Evolutionary conservation across 176 grass and related monocot genomes (phyloP).

Genomic region (Phragmites australis): DNA sequence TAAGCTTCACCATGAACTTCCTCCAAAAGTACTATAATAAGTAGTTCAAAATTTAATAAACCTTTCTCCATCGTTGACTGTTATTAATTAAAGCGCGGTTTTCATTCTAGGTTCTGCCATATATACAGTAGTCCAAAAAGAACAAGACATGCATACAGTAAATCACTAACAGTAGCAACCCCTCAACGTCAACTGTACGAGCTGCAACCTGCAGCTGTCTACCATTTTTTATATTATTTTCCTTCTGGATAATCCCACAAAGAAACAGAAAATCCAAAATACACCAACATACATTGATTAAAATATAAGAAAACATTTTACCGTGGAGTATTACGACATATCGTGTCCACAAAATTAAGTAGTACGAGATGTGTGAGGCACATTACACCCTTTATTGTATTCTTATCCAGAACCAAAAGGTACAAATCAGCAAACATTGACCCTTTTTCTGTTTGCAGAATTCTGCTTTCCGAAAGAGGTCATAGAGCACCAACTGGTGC

Average conservation of each 20-base stretch:
- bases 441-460: neutral
- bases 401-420: conserved; percentile 23
- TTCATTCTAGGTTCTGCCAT: neutral
- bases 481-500: neutral
- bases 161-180: too few relatives aligned
- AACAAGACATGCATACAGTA: neutral
- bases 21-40: neutral
- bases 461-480: neutral
- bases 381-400: neutral
- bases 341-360: conserved; percentile 15
- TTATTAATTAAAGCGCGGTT: neutral
- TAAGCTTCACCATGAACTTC: neutral
- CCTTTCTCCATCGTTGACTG: neutral
- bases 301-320: neutral
- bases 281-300: neutral
- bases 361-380: neutral
- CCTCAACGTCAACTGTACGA: neutral
- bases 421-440: conserved; percentile 13
- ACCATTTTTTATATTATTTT: neutral
- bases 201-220: neutral
- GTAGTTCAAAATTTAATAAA: neutral
- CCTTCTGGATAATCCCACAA: neutral
- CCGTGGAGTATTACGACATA: neutral
- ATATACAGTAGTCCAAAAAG: neutral
- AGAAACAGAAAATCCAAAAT: neutral